Evolutionary conservation across 2,329 filamentous ascomycete genomes (phyloP), one percentile per base, ranked within the genome.

Genomic region (Fusarium zealandicum): DNA sequence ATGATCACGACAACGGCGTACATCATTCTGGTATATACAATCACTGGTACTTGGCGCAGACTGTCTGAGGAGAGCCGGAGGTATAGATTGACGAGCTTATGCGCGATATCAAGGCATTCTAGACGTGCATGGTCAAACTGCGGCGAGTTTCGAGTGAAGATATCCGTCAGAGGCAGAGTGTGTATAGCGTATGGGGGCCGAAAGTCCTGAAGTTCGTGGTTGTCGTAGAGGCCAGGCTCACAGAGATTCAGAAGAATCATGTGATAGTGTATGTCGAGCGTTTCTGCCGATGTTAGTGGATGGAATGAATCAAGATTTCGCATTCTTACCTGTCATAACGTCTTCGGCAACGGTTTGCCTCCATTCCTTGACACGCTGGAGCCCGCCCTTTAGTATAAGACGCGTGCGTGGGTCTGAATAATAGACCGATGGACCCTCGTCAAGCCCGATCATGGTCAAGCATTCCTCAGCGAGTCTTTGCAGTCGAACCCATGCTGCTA

Each of bases 381-480:
- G 22, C 1, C 53, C 42, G 9, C 37, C 30, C 17, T 49, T 43
- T 1, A 53, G 27, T 18, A 59, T 50, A 1, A 47, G n/a, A 4
- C 42, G 49, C 4, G 45, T 57, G n/a, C 49, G 48, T 3, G 49
- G 17, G 10, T 59, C 49, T 9, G 45, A 50, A n/a, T 39, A 41
- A n/a, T 59, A 40, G 6, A 51, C 39, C 3, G 35, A 14, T 6
- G 32, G 42, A 3, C 17, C 35, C 8, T 57, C 52, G 2, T 57
- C 48, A 4, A 54, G 4, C 0, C 53, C 57, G 6, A 48, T 37
- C 28, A 53, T 46, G 1, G 48, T 40, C 5, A 59, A 37, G 13
- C 43, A 42, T 20, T 59, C 57, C 14, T 57, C 57, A 5, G 57
- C 57, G 9, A 59, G 20, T 13, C 41, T 49, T 17, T 59, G 53